Percentiles rank a stretch among this genome's conserved stretches.
Evolutionary conservation across 306 rosid genomes (phyloP).

Genomic region (Lotus japonicus): DNA sequence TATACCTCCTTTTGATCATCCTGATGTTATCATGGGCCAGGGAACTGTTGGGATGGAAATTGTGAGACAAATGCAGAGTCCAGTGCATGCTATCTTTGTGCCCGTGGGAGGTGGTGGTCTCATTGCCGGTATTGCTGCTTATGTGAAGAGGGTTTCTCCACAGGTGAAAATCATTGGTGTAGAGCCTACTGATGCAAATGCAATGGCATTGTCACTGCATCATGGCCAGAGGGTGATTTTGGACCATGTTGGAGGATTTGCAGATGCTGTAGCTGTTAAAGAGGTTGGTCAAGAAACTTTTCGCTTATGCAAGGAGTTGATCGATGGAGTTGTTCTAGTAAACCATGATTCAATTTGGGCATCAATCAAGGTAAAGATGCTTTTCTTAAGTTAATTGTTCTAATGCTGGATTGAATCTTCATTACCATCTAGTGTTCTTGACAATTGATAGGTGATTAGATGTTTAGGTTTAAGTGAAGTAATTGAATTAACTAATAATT

Average conservation of each 20-base stretch:
- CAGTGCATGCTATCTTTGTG: constrained; percentile 83
- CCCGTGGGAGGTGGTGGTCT: constrained; percentile 99
- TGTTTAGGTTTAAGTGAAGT: background rate
- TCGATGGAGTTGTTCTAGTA: constrained; percentile 90
- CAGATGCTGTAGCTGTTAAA: constrained; percentile 95
- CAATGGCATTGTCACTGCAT: constrained; percentile 84
- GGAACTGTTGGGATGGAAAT: constrained; percentile 98
- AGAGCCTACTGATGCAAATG: constrained; percentile 92
- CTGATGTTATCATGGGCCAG: constrained; percentile 88
- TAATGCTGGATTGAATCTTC: background rate
- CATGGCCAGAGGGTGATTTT: constrained; percentile 77
- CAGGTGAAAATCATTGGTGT: constrained; percentile 94
- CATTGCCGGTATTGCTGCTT: constrained; percentile 96
- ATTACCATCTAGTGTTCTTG: background rate
- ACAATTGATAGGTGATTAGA: background rate
- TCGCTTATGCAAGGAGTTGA: constrained; percentile 73
- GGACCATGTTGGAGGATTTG: constrained; percentile 87
- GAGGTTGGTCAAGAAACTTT: constrained; percentile 97
- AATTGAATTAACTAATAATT: no score
- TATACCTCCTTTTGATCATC: constrained; percentile 94
- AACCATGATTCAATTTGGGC: constrained; percentile 91
- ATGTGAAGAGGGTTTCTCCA: constrained; percentile 86
- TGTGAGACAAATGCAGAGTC: constrained; percentile 56
- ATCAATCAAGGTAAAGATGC: constrained; percentile 92
- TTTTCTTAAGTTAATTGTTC: background rate